phyloP scores from a whole-genome alignment of 192 early-diverging fungal genomes.

The Dissophora globulifera region DNA sequence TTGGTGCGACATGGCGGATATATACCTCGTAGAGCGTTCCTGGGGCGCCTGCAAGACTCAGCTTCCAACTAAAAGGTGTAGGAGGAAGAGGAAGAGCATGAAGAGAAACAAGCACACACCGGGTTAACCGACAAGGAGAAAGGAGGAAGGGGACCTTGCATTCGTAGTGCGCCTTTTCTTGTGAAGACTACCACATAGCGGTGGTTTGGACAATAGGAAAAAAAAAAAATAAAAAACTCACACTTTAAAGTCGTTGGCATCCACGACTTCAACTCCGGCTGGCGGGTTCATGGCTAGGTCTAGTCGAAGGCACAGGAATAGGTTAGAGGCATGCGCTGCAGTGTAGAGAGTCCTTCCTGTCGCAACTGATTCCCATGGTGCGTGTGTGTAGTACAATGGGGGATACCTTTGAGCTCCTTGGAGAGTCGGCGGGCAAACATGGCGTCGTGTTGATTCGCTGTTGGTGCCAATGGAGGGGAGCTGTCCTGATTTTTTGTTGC shows the following conservation, averaged over 20 bases:
- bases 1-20: no score
- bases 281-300: constrained; percentile 65
- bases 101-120: no score
- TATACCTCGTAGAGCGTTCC: constrained; percentile 78
- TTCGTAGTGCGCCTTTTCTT: no score
- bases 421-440: constrained; percentile 62
- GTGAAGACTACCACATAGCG: background rate
- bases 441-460: constrained; percentile 52
- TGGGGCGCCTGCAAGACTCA: constrained; percentile 69
- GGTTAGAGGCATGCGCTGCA: background rate
- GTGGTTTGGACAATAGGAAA: background rate
- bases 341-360: background rate
- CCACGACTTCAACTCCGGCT: constrained; percentile 60
- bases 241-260: constrained; percentile 67
- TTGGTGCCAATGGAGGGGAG: background rate
- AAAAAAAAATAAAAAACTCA: constrained; percentile 17
- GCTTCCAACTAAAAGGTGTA: constrained; percentile 77
- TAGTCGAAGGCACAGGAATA: no score
- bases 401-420: constrained; percentile 63
- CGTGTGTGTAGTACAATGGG: no score
- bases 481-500: no score
- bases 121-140: no score
- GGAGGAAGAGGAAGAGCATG: no score
- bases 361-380: no score
- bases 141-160: no score